phyloP scores from a whole-genome alignment of 1,139 yeast genomes.

The Geotrichum siamense region DNA sequence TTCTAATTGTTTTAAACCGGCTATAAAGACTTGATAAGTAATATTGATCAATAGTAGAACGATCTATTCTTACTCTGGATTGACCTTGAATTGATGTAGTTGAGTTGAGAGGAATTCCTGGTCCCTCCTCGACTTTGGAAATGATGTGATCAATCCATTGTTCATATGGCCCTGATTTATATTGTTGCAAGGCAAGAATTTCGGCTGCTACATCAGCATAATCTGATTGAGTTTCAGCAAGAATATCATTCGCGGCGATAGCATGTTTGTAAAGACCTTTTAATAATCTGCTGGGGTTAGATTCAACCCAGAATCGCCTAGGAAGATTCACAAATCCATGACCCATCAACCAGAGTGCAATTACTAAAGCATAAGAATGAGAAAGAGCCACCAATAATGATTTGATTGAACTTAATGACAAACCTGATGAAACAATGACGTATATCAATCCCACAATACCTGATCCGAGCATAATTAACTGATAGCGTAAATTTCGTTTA shows the following conservation, averaged over 20 bases:
- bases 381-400: slow-evolving; percentile 67
- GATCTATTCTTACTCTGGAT: slow-evolving; percentile 24
- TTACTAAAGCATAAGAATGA: slow-evolving; percentile 67
- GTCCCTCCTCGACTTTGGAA: slow-evolving; percentile 26
- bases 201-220: slow-evolving; percentile 60
- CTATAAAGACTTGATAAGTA: slow-evolving; percentile 27
- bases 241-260: slow-evolving; percentile 51
- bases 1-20: slow-evolving; percentile 25
- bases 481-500: slow-evolving; percentile 52
- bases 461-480: slow-evolving; percentile 47
- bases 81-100: slow-evolving; percentile 19
- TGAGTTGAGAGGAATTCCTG: slow-evolving; percentile 18
- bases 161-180: slow-evolving; percentile 33
- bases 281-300: slow-evolving; percentile 38
- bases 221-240: slow-evolving; percentile 57
- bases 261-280: slow-evolving; percentile 48
- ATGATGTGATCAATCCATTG: slow-evolving; percentile 37
- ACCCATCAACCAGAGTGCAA: slow-evolving; percentile 80
- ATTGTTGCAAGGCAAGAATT: slow-evolving; percentile 44
- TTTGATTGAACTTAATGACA: slow-evolving; percentile 50
- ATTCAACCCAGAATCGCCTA: slow-evolving; percentile 48
- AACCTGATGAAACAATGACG: slow-evolving; percentile 53
- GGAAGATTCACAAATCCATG: slow-evolving; percentile 72
- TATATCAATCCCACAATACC: slow-evolving; percentile 54
- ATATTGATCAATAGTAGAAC: slow-evolving; percentile 27